Evolutionary conservation across 345 rosid species (phyloP).

Genomic region (Rhodamnia argentea): DNA sequence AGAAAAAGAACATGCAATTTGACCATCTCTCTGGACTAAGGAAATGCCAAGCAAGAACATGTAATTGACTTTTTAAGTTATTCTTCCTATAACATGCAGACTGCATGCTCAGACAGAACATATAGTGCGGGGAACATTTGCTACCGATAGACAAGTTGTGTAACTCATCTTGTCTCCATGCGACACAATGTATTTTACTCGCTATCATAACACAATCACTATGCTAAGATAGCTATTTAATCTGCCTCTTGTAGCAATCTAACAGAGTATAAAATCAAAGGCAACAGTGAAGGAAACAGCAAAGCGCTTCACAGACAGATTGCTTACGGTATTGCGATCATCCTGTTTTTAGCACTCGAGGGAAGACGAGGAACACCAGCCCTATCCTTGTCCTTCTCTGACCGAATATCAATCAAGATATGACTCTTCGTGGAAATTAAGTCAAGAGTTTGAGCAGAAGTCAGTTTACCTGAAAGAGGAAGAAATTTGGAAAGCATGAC

Average conservation of each 20-base stretch:
- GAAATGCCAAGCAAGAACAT: background rate
- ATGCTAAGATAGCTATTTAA: background rate
- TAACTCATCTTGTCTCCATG: background rate
- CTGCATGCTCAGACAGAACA: background rate
- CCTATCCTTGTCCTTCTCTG: conserved; percentile 90
- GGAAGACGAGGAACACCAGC: conserved; percentile 93
- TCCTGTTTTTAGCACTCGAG: conserved; percentile 66
- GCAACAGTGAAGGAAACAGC: background rate
- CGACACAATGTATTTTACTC: background rate
- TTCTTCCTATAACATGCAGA: background rate
- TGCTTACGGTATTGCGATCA: conserved; percentile 79
- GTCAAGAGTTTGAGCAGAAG: conserved; percentile 87
- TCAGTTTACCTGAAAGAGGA: conserved; percentile 51
- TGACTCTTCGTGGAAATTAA: conserved; percentile 38
- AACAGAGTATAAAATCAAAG: background rate
- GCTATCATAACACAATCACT: background rate
- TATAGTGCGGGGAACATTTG: background rate
- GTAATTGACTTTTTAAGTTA: background rate
- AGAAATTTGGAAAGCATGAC: background rate
- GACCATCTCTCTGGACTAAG: background rate
- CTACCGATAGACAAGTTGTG: background rate
- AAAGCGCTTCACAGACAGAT: background rate
- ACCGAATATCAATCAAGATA: conserved; percentile 69
- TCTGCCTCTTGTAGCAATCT: background rate
- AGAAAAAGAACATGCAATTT: background rate